These are phyloP conservation scores for Fraxinus platypoda DNA, from an alignment of 305 asterid species.

Conservation along the genomic window DNA sequence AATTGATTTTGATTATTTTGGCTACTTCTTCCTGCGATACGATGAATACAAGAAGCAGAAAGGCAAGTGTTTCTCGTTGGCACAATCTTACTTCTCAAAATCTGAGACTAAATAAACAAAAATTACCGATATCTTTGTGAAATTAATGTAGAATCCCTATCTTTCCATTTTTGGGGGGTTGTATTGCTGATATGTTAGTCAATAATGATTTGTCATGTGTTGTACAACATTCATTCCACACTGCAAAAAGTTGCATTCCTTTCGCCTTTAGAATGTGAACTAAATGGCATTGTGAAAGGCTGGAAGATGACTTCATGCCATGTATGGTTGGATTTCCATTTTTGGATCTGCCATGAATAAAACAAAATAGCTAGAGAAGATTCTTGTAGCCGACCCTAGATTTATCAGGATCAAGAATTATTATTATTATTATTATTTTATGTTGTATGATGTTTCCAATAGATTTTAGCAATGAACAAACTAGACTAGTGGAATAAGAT, in stretches of 20 bases:
- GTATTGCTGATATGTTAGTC: neutral
- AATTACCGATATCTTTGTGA: neutral
- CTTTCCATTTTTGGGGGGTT: neutral
- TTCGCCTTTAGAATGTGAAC: neutral
- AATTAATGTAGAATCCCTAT: neutral
- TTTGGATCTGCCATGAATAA: neutral
- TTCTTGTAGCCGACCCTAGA: neutral
- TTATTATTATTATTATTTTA: neutral
- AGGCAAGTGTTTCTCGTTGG: constrained; percentile 46
- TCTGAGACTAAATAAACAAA: constrained; percentile 19
- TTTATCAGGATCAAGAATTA: neutral
- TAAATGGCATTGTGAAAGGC: neutral
- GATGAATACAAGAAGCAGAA: constrained; percentile 71
- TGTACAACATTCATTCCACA: neutral
- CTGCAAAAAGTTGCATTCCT: neutral
- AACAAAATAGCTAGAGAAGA: neutral
- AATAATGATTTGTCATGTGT: neutral
- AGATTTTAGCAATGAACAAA: neutral
- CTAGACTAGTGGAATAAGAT: neutral
- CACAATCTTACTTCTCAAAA: constrained; percentile 36
- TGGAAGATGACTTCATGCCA: neutral
- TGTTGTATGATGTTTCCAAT: neutral
- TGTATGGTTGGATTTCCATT: neutral
- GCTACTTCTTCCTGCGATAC: constrained; percentile 79
- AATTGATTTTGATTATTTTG: constrained; percentile 75